A percentile compares a stretch with the other conserved stretches of the same genome.
These are phyloP conservation scores for Starmera amethionina DNA, from an alignment of 805 yeast genomes.

Conservation along the genomic window DNA sequence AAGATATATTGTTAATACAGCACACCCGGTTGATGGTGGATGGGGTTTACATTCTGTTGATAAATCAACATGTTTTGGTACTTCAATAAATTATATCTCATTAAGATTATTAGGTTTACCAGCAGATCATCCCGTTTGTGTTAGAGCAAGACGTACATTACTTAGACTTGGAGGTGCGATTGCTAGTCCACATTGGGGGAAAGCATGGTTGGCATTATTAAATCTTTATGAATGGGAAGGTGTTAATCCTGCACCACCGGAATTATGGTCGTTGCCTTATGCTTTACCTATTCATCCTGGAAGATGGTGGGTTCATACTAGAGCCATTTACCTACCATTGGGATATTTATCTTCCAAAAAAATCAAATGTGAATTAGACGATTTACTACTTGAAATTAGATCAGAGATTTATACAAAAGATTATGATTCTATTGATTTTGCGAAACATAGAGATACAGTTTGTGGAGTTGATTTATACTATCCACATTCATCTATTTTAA, in stretches of 20 bases:
- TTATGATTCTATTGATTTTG: conserved; percentile 59
- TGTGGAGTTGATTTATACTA: conserved; percentile 90
- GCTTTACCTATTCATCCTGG: conserved; percentile 82
- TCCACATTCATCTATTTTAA: conserved; percentile 70
- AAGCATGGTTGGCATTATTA: conserved; percentile 75
- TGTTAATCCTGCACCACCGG: conserved; percentile 97
- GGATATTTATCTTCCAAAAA: conserved; percentile 64
- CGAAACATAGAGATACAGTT: conserved; percentile 66
- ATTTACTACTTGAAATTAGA: conserved; percentile 58
- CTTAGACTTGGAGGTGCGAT: conserved; percentile 79
- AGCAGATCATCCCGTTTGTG: conserved; percentile 66
- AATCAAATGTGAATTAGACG: conserved; percentile 48
- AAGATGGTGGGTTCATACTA: conserved; percentile 98
- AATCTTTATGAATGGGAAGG: conserved; percentile 92
- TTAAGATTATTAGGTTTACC: conserved; percentile 73
- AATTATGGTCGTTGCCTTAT: conserved; percentile 83
- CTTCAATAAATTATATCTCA: conserved; percentile 76
- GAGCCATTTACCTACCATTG: conserved; percentile 82
- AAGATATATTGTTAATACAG: conserved; percentile 79
- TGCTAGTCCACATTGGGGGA: conserved; percentile 96
- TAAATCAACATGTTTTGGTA: conserved; percentile 92
- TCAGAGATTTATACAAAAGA: conserved; percentile 65
- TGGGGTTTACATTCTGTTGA: conserved; percentile 96
- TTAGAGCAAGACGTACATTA: conserved; percentile 64
- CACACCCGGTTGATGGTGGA: conserved; percentile 99